A percentile compares a stretch with the other conserved stretches of the same genome.
Evolutionary conservation across 768 basidiomycete species (phyloP).

Genomic region (Suillus alpinus): DNA sequence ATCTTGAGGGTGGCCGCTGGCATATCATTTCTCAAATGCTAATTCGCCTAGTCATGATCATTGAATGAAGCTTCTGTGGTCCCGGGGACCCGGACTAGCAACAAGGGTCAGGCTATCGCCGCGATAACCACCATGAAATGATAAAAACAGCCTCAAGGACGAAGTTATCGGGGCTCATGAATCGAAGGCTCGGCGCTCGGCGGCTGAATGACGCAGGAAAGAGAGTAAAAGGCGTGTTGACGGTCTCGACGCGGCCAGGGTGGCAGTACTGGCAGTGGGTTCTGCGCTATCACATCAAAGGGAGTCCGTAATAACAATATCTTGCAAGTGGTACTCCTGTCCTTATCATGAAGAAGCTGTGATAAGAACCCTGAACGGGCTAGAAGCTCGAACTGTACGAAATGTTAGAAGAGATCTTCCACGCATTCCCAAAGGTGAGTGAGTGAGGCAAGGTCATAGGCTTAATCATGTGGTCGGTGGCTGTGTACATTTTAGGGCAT

Average conservation of each 20-base stretch:
- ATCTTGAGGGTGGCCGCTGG: background rate
- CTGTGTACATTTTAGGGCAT: background rate
- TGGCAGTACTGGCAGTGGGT: background rate
- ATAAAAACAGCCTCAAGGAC: background rate
- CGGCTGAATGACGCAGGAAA: background rate
- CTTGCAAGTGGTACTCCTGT: background rate
- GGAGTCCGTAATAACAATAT: background rate
- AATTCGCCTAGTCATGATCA: background rate
- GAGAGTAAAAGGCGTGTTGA: background rate
- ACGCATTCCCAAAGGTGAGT: background rate
- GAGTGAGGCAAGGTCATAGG: background rate
- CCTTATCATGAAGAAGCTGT: slow-evolving; percentile 2
- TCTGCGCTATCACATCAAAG: background rate
- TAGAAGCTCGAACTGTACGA: background rate
- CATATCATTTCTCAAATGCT: background rate
- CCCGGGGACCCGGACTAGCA: background rate
- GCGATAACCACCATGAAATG: background rate
- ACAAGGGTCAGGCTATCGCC: background rate
- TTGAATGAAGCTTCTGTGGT: background rate
- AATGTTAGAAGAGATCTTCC: background rate
- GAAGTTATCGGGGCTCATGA: background rate
- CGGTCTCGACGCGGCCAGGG: background rate
- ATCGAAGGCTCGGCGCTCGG: background rate
- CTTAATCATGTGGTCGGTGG: background rate
- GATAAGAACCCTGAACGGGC: background rate